Base-by-base conservation (phyloP, 2,329 filamentous ascomycete genomes). In the Xylariales sp. region DNA sequence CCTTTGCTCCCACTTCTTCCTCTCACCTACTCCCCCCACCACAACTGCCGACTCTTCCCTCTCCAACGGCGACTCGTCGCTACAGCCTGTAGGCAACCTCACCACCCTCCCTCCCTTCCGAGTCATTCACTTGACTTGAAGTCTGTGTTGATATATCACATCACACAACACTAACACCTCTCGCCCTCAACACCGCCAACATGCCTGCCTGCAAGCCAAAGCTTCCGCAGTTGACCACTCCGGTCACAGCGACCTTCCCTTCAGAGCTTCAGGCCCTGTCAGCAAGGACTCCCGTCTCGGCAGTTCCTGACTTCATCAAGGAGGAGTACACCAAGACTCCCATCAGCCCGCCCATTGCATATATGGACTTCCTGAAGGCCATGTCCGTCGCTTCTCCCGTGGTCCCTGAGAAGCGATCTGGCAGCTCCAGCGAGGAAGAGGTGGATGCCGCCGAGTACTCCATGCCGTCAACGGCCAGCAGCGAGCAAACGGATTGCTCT, bases 341-440 rank as follows among this genome's bases (percentile, higher is more conserved):
- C 36, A 95, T 97, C 62, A 94, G 86, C 38, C 91, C 91, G 39
- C 91, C 91, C 3, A 73, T 78, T 16, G 90, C 91, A 44, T 97
- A 97, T 61, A 84, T 88, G 51, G 89, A 97, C 58, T 97, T 96
- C 59, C 81, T 97, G 48, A 91, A 89, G 66, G 82, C 83, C 46
- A 80, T 94, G 66, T 84, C 84, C 14, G 72, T 89, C 44, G 79
- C 82, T 58, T 88, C 83, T 48, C 86, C 86, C 7, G 66, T 78
- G 34, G 71, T 78, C 35, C 76, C 82, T 29, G 67, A 69, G 38
- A 68, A 69, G 44, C 73, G 73, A 53, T 75, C 76, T 48, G 59
- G 71, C 53, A 59, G 61, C 47, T 69, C 70, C 14, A 69, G 67
- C 43, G 70, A 71, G 49, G 71, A 71, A 38, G 71, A 69, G 46